phyloP scores from a whole-genome alignment of 164 flowering plant genomes.

The Vitis vinifera region DNA sequence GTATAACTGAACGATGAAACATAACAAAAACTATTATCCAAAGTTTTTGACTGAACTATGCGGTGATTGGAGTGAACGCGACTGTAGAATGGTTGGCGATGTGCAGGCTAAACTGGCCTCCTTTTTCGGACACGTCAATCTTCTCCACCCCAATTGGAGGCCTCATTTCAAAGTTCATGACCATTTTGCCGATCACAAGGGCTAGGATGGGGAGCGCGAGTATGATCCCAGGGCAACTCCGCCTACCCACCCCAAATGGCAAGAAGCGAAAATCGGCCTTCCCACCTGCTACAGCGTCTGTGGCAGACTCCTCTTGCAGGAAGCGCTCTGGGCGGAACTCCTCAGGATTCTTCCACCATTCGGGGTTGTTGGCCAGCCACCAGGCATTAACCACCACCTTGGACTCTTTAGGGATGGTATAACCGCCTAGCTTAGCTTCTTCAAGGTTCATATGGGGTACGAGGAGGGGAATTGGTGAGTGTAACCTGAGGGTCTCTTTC shows the following conservation, averaged over 20 bases:
- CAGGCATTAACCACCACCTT: slow-evolving; percentile 74
- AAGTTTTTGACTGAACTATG: too few species aligned
- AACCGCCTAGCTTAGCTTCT: slow-evolving; percentile 61
- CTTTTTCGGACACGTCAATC: not conserved
- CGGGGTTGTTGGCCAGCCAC: slow-evolving; percentile 78
- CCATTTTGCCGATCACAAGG: not conserved
- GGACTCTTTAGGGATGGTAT: slow-evolving; percentile 54
- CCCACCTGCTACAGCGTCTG: slow-evolving; percentile 48
- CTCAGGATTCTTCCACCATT: slow-evolving; percentile 50
- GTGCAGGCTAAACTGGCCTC: slow-evolving; percentile 5
- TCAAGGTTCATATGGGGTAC: slow-evolving; percentile 78
- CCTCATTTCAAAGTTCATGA: not conserved
- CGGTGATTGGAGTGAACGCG: too few species aligned
- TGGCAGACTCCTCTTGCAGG: slow-evolving; percentile 51
- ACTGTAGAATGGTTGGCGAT: not conserved
- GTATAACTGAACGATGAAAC: too few species aligned
- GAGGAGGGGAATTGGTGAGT: slow-evolving; percentile 55
- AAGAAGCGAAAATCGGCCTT: slow-evolving; percentile 29
- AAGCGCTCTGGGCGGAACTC: slow-evolving; percentile 73
- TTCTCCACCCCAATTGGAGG: not conserved
- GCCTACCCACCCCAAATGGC: slow-evolving; percentile 3
- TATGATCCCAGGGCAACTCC: not conserved
- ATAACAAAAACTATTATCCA: too few species aligned
- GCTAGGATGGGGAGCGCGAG: slow-evolving; percentile 3
- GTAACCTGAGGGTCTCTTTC: slow-evolving; percentile 63